A percentile compares a stretch with the other conserved stretches of the same genome.
These are phyloP conservation scores for Thermomucor indicae-seudaticae DNA, from an alignment of 371 early-diverging fungal genomes.

Conservation along the genomic window DNA sequence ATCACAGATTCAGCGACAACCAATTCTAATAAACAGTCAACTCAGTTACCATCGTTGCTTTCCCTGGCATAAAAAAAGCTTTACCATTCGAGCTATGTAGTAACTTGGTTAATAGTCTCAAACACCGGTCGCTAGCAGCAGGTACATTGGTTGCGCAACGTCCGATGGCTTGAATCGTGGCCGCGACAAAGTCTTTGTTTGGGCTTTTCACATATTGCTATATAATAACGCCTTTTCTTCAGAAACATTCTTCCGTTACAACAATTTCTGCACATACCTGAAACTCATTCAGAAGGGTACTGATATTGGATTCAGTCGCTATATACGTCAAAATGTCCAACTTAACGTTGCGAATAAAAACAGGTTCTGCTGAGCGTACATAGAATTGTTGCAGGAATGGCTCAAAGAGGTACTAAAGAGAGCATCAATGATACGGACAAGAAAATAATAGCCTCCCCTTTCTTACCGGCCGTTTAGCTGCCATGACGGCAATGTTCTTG, in stretches of 20 bases:
- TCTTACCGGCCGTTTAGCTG: conserved; percentile 62
- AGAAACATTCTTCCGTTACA: background rate
- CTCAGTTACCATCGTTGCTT: background rate
- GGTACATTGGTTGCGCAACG: conserved; percentile 63
- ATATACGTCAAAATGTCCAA: conserved; percentile 78
- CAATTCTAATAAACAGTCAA: conserved; percentile 47
- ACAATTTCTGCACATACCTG: conserved; percentile 18
- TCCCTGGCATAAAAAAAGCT: no score
- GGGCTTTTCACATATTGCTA: conserved; percentile 74
- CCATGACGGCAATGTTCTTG: conserved; percentile 74
- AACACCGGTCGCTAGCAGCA: conserved; percentile 55
- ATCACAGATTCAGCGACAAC: conserved; percentile 79
- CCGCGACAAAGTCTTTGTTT: conserved; percentile 66
- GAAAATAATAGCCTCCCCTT: background rate
- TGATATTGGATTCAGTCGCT: conserved; percentile 58
- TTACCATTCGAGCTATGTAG: conserved; percentile 71
- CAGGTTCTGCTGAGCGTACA: conserved; percentile 75
- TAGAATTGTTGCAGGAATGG: conserved; percentile 76
- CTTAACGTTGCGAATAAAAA: conserved; percentile 76
- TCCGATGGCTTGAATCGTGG: conserved; percentile 73
- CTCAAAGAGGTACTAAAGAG: conserved; percentile 59
- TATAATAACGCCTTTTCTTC: background rate
- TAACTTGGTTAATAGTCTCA: conserved; percentile 61
- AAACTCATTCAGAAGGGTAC: conserved; percentile 44
- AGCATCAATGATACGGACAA: background rate